Evolutionary conservation across 2,329 filamentous ascomycete species (phyloP).

Genomic region (Tolypocladium cylindrosporum): DNA sequence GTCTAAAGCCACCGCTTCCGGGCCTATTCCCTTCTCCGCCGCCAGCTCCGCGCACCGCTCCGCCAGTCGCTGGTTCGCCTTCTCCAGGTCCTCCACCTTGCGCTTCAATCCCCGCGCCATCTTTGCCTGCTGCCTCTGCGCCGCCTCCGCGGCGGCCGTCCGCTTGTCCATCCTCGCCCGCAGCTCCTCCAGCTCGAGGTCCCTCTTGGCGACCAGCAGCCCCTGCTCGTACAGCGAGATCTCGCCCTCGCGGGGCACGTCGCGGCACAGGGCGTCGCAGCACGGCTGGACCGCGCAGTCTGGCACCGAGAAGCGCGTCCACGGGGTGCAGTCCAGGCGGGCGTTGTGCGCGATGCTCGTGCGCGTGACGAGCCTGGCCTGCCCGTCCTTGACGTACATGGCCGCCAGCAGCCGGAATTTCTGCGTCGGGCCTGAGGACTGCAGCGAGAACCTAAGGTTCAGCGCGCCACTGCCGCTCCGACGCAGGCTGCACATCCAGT

Average conservation of each 20-base stretch:
- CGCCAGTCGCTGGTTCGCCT: not conserved
- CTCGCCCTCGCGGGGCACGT: not conserved
- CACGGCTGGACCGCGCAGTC: not conserved
- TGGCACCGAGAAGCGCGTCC: not conserved
- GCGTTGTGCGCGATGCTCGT: constrained; percentile 1
- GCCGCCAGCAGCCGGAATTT: not conserved
- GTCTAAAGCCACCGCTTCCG: too few relatives aligned
- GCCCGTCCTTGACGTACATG: not conserved
- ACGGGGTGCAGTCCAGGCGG: not conserved
- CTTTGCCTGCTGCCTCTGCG: not conserved
- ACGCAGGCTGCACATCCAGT: not conserved
- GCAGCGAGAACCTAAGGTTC: not conserved
- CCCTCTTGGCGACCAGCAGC: not conserved
- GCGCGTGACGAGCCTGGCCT: not conserved
- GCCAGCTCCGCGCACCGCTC: not conserved
- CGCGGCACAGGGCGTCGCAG: not conserved
- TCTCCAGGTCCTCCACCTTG: not conserved
- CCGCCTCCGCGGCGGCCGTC: not conserved
- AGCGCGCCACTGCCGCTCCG: not conserved
- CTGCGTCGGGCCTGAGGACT: not conserved
- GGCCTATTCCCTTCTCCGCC: not conserved
- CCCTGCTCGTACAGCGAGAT: not conserved
- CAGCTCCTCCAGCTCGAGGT: not conserved
- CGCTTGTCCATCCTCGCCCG: not conserved
- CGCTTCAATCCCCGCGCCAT: not conserved